These are phyloP conservation scores for Pleurotus tuber-regium DNA, from an alignment of 768 basidiomycete genomes.

Conservation along the genomic window DNA sequence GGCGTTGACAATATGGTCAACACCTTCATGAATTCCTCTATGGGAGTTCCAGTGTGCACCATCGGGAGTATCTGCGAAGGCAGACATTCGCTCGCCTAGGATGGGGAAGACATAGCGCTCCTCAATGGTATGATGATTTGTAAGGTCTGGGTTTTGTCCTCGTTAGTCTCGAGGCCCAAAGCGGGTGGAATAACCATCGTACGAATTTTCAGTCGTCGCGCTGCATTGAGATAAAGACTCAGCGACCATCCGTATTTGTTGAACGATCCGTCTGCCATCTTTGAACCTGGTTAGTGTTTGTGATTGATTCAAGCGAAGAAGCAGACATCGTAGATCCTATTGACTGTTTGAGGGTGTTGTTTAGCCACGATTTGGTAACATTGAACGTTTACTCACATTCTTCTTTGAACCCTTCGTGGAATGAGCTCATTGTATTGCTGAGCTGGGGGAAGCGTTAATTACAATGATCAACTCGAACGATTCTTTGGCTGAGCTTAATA, in stretches of 20 bases:
- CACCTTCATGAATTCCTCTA: constrained; percentile 52
- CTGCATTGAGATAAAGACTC: constrained; percentile 36
- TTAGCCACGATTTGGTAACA: background rate
- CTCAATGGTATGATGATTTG: constrained; percentile 55
- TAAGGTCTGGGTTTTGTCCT: constrained; percentile 37
- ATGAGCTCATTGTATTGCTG: constrained; percentile 31
- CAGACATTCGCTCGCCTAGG: constrained; percentile 46
- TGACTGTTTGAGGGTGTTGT: constrained; percentile 30
- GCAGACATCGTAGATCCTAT: constrained; percentile 41
- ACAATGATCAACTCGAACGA: too few species aligned
- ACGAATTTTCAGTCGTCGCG: constrained; percentile 40
- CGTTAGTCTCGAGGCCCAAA: background rate
- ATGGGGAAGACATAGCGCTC: constrained; percentile 51
- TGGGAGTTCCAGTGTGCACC: constrained; percentile 49
- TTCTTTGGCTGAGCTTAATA: too few species aligned
- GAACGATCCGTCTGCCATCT: constrained; percentile 57
- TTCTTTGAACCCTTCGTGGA: constrained; percentile 43
- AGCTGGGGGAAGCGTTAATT: constrained; percentile 16
- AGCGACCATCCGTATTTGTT: constrained; percentile 41
- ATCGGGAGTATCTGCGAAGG: constrained; percentile 38
- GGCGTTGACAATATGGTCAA: too few species aligned
- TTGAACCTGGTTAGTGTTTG: background rate
- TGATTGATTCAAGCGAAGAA: background rate
- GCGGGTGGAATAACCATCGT: constrained; percentile 7
- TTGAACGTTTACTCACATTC: constrained; percentile 38